Conservation (phyloP, 148 eudicot genomes). For the Chenopodium quinoa region DNA sequence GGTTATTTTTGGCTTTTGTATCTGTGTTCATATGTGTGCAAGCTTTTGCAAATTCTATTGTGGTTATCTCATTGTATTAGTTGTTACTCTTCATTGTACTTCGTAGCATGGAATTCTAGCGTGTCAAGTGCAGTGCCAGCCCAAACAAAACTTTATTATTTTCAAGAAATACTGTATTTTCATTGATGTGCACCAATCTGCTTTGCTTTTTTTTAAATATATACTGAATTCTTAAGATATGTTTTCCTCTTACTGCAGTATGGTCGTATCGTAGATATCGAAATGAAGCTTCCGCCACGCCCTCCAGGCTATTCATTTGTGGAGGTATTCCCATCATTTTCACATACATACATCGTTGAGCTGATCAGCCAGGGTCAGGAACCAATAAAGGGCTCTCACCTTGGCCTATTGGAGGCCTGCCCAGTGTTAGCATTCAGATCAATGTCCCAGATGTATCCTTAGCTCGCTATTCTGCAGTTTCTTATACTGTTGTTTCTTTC, state of each 20-base stretch:
- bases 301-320: constrained; percentile 40
- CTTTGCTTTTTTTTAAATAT: neutral
- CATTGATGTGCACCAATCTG: neutral
- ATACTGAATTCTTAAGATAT: neutral
- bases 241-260: constrained; percentile 23
- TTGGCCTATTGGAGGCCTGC: neutral
- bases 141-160: neutral
- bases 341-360: neutral
- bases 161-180: neutral
- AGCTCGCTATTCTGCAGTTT: no score
- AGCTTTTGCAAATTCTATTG: neutral
- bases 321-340: constrained; percentile 25
- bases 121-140: neutral
- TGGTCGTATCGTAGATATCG: constrained; percentile 35
- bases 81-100: neutral
- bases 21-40: neutral
- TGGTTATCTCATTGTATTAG: neutral
- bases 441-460: neutral
- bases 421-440: neutral
- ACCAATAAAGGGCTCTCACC: neutral
- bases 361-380: neutral
- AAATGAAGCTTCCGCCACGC: constrained; percentile 38
- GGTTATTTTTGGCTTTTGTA: neutral
- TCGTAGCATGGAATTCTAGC: neutral
- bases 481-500: neutral